Base-by-base conservation (phyloP, 257 asterid species). In the Linaria vulgaris region DNA sequence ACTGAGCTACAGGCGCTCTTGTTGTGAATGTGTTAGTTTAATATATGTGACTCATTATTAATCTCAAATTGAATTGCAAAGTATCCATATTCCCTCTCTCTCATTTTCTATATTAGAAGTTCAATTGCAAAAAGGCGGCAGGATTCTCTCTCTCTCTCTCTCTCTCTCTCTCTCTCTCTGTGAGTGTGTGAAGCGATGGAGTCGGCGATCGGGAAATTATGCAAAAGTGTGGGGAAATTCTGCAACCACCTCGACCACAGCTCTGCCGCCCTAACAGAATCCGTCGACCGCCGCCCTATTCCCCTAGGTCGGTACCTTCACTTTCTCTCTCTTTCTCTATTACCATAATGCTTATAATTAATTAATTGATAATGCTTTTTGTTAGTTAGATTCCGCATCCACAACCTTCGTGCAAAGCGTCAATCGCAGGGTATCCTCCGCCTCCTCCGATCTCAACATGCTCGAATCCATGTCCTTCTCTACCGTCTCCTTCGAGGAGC, bases 401-500 rank as follows among this genome's bases (percentile, higher is more conserved):
- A 80, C 92, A 17, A 88, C 94, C 41, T 92, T 92, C 78, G 71
- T 82, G 27, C 92, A 82, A 76, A 71, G 91, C 71, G 66, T 92
- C 59, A 86, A 85, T 60, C 80, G 84, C 67, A 81, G 86, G 43
- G 84, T 79, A 9, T 51, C 88, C 4, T 74, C 81, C 15, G 76
- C 87, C 5, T 80, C 78, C 48, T 61, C 73, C n/a, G 94, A 92
- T 69, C 79, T 92, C 77, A 83, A 82, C 84, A 72, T 86, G 83
- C 79, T 92, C 54, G 98, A 92, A 60, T 85, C 96, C 38, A 86
- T 92, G 95, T 74, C 94, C 31, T 87, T 75, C 17, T 95, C 78
- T 10, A 87, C 97, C 58, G 98, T 92, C 68, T 92, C 96, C 61
- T 92, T 92, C 21, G 98, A 87, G 88, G 98, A 92, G 86, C 90